Evolutionary conservation across 345 rosid genomes (phyloP).

Genomic region (Ceriops tagal): DNA sequence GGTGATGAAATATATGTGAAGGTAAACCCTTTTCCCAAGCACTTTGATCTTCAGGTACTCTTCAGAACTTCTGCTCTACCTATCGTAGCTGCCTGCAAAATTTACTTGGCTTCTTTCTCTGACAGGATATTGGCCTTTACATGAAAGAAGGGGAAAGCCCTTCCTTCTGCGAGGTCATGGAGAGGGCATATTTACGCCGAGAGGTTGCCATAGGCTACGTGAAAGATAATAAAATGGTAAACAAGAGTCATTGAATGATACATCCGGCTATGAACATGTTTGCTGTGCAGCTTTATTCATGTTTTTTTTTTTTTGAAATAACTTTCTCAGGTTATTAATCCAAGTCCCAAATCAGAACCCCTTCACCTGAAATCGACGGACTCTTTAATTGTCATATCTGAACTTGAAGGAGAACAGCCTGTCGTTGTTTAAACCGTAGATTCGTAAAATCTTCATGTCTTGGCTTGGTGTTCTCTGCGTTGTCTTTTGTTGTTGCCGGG

Average conservation of each 20-base stretch:
- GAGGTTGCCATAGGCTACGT: slow-evolving; percentile 92
- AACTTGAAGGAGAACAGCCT: slow-evolving; percentile 85
- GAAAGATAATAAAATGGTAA: slow-evolving; percentile 66
- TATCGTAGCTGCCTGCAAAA: too few relatives aligned
- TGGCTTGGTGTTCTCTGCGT: neutral
- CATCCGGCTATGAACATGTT: too few relatives aligned
- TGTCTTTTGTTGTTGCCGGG: neutral
- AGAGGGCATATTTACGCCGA: slow-evolving; percentile 67
- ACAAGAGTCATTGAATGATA: too few relatives aligned
- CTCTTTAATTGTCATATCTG: slow-evolving; percentile 80
- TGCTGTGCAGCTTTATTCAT: neutral
- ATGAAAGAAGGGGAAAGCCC: slow-evolving; percentile 81
- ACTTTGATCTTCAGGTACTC: neutral
- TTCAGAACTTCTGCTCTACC: neutral
- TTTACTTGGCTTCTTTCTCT: neutral
- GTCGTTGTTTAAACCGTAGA: slow-evolving; percentile 6
- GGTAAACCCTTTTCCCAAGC: slow-evolving; percentile 33
- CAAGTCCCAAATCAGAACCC: slow-evolving; percentile 57
- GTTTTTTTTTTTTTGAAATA: slow-evolving; percentile 9
- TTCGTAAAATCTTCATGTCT: neutral
- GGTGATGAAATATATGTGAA: slow-evolving; percentile 96
- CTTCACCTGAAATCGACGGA: slow-evolving; percentile 53
- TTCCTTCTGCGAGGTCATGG: slow-evolving; percentile 71
- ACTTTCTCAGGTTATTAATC: slow-evolving; percentile 72
- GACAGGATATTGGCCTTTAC: slow-evolving; percentile 73